Conservation (phyloP, 306 rosid species). For the Vigna angularis region DNA sequence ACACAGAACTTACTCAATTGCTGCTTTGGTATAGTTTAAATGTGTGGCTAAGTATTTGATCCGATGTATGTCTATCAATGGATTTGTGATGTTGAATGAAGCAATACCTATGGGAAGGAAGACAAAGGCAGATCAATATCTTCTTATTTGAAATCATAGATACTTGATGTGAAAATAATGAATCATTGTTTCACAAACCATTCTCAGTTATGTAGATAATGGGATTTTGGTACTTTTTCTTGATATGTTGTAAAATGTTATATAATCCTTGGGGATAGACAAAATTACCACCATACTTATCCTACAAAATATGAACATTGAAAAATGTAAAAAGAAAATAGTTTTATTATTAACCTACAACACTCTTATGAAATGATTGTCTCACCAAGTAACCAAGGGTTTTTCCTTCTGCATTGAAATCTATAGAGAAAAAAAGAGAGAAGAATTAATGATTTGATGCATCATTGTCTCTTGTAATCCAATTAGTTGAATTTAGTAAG, state of each 20-base stretch:
- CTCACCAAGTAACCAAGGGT: slow-evolving; percentile 48
- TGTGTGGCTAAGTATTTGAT: slow-evolving; percentile 5
- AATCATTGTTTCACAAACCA: slow-evolving; percentile 28
- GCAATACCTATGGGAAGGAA: neutral
- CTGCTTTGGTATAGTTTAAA: slow-evolving; percentile 1
- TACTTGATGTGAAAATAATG: neutral
- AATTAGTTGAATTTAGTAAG: neutral
- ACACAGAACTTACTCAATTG: neutral
- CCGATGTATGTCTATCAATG: neutral
- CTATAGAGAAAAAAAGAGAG: slow-evolving; percentile 4
- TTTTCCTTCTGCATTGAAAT: slow-evolving; percentile 27
- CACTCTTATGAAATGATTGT: neutral
- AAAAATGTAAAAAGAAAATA: neutral
- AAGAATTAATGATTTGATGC: neutral
- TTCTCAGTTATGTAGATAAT: slow-evolving; percentile 53
- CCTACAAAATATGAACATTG: neutral
- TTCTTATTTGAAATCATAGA: neutral
- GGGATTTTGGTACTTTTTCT: slow-evolving; percentile 42
- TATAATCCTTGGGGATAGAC: slow-evolving; percentile 48
- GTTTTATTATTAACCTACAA: neutral
- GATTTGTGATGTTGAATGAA: neutral
- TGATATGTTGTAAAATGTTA: slow-evolving; percentile 24
- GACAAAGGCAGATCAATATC: neutral
- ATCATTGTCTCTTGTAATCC: neutral
- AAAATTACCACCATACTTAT: neutral